phyloP scores from a whole-genome alignment of 2,329 filamentous ascomycete genomes.

The Aspergillus arachidicola region DNA sequence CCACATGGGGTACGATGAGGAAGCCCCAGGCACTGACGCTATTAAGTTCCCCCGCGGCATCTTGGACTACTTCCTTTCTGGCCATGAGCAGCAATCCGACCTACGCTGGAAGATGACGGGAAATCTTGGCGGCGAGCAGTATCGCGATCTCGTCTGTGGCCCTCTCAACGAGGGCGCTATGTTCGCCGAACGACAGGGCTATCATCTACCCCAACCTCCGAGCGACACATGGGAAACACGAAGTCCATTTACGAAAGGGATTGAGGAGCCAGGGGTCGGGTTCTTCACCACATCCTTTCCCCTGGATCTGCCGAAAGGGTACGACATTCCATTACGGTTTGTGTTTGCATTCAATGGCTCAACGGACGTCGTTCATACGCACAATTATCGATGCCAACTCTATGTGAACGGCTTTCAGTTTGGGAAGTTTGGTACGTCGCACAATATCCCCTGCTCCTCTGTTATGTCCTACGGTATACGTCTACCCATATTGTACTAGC shows the following conservation, averaged over 20 bases:
- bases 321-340: constrained; percentile 56
- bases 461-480: not conserved
- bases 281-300: constrained; percentile 54
- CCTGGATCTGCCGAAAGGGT: constrained; percentile 51
- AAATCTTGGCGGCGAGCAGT: constrained; percentile 57
- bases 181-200: constrained; percentile 56
- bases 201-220: constrained; percentile 48
- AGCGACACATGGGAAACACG: not conserved
- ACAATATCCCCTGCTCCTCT: not conserved
- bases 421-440: constrained; percentile 48
- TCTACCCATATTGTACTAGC: not conserved
- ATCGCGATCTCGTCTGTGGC: constrained; percentile 51
- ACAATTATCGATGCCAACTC: constrained; percentile 44
- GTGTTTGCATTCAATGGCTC: constrained; percentile 37
- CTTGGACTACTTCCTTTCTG: constrained; percentile 45
- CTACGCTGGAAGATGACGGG: constrained; percentile 57
- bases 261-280: constrained; percentile 47
- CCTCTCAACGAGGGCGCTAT: constrained; percentile 59
- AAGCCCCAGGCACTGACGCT: constrained; percentile 30
- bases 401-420: constrained; percentile 58
- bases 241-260: constrained; percentile 34
- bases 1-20: constrained; percentile 31
- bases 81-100: constrained; percentile 27
- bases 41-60: constrained; percentile 57
- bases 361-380: not conserved